Evolutionary conservation across 306 rosid species (phyloP).

Genomic region (Dicorynia guianensis): DNA sequence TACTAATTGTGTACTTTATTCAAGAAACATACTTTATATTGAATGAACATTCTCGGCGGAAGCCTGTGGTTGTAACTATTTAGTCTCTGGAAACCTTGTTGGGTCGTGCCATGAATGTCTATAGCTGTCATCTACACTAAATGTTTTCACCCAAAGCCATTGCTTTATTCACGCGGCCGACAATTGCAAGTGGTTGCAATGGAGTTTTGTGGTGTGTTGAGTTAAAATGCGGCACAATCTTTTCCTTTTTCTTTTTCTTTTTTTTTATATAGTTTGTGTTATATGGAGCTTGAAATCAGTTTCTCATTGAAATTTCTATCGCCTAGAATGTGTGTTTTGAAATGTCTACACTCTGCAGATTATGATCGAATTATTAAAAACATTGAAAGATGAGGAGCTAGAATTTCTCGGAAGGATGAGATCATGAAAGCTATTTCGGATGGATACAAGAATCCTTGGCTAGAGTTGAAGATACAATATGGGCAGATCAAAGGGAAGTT

Average conservation of each 20-base stretch:
- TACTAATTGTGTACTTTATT: background rate
- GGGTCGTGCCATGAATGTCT: background rate
- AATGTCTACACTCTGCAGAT: slow-evolving; percentile 63
- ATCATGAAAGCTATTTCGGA: slow-evolving; percentile 98
- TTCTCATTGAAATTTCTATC: background rate
- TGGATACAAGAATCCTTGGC: slow-evolving; percentile 99
- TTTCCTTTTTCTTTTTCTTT: background rate
- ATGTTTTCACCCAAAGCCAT: background rate
- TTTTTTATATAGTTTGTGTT: slow-evolving; percentile 5
- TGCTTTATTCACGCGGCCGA: slow-evolving; percentile 7
- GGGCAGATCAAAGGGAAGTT: slow-evolving; percentile 98
- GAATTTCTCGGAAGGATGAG: slow-evolving; percentile 97
- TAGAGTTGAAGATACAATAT: slow-evolving; percentile 92
- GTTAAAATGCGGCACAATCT: slow-evolving; percentile 13
- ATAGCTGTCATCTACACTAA: background rate
- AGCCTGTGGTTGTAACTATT: background rate
- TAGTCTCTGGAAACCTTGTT: background rate
- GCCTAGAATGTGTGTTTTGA: slow-evolving; percentile 18
- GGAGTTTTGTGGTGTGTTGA: slow-evolving; percentile 4
- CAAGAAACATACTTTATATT: background rate
- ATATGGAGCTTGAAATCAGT: slow-evolving; percentile 24
- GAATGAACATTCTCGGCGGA: background rate
- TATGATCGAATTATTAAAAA: slow-evolving; percentile 95
- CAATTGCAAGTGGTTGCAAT: background rate
- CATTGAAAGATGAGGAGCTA: slow-evolving; percentile 97